A percentile compares a stretch with the other conserved stretches of the same genome.
phyloP scores from a whole-genome alignment of 306 rosid genomes.

The Geum urbanum region DNA sequence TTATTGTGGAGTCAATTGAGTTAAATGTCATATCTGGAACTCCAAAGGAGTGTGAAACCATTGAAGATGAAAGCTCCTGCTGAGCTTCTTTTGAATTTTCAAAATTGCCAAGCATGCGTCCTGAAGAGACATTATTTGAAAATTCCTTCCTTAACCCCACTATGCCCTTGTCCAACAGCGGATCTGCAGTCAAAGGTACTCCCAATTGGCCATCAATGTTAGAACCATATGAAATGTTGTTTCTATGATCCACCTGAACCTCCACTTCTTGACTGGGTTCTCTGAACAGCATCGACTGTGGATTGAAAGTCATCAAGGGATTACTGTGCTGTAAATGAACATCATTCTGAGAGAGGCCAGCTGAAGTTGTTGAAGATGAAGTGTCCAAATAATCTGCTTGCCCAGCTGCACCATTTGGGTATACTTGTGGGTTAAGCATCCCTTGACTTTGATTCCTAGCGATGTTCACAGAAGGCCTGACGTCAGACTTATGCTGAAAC shows the following conservation, averaged over 20 bases:
- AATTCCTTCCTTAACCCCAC: slow-evolving; percentile 52
- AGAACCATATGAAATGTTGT: slow-evolving; percentile 50
- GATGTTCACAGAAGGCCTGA: slow-evolving; percentile 64
- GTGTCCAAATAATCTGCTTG: slow-evolving; percentile 91
- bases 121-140: slow-evolving; percentile 56
- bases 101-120: slow-evolving; percentile 49
- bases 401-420: slow-evolving; percentile 41
- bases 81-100: slow-evolving; percentile 68
- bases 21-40: slow-evolving; percentile 83
- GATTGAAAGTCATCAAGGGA: slow-evolving; percentile 56
- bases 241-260: slow-evolving; percentile 58
- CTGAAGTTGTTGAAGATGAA: slow-evolving; percentile 90
- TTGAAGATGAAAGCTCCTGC: slow-evolving; percentile 83
- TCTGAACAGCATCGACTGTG: slow-evolving; percentile 62
- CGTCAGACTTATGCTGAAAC: slow-evolving; percentile 59
- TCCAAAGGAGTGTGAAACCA: slow-evolving; percentile 87
- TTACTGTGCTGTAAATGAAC: slow-evolving; percentile 62
- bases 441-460: slow-evolving; percentile 67
- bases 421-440: slow-evolving; percentile 46
- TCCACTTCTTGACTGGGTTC: slow-evolving; percentile 69
- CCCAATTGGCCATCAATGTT: slow-evolving; percentile 55
- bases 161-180: slow-evolving; percentile 55
- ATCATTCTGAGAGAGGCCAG: slow-evolving; percentile 73
- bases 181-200: slow-evolving; percentile 58
- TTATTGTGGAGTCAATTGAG: slow-evolving; percentile 79